Evolutionary conservation across 108 stramenopile species (phyloP), one percentile per base, ranked within the genome.

Genomic region (Chaetoceros tenuissimus): DNA sequence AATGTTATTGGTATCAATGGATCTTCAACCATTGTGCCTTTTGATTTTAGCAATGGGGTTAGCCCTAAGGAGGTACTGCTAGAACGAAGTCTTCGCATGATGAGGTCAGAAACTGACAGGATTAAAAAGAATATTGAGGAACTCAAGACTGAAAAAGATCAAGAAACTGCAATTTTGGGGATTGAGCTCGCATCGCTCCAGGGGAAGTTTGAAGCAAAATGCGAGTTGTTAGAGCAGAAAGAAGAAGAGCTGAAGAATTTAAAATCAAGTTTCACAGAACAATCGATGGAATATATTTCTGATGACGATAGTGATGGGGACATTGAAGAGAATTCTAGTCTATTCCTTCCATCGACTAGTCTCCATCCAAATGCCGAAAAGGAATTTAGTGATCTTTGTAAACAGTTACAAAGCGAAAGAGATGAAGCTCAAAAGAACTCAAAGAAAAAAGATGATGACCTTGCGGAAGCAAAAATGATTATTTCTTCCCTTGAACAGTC

Each of bases 391-490:
- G 27, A 34, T 2, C 57, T 19, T 27, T 51, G 48, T n/a, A 20
- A 70, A 54, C 61, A 70, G 25, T 64, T 59, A 2, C n/a, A 60
- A 17, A 22, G 26, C 0, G 74, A 77, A 28, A 64, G 63, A 27
- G 71, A 73, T 51, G 28, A 20, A 10, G 66, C 70, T 10, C 13
- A 46, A 8, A 67, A 71, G 34, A 63, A 72, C 46, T 56, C 77
- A 16, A 51, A 78, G 47, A 55, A 51, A 18, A 66, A 78, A 59
- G 30, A 59, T 20, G 74, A 78, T 20, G 68, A 72, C 19, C 51
- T 82, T 19, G 81, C 78, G 13, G 78, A 82, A 51, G 81, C 81
- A 34, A 82, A 82, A 51, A 71, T 82, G 75, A 82, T 82, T 23
- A 82, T 82, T 61, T 78, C 81, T 2, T 78, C 77, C 21, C 46